Evolutionary conservation across 1,139 yeast genomes (phyloP), one percentile per base, ranked within the genome.

Genomic region (Yamadazyma conglobata): DNA sequence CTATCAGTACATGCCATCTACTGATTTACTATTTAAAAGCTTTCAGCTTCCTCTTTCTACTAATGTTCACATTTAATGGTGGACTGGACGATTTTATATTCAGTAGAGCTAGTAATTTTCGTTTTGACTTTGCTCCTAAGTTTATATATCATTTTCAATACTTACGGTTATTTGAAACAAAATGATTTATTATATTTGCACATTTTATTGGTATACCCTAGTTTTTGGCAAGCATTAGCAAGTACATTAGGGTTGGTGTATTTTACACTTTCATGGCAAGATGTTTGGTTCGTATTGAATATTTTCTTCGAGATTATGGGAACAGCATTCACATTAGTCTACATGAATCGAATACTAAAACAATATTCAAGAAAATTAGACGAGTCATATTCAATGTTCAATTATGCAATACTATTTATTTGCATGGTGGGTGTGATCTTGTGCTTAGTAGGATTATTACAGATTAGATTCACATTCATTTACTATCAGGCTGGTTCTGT

Each of bases 261-360:
- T 26, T 32, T 32, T 15, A 37, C 40, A 10, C 23, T 27, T 27
- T 15, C 30, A 5, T 36, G 38, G 39, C 21, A 17, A 12, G 37
- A 37, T 27, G 43, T 32, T n/a, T 40, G 44, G 42, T 38, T 37
- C 29, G 32, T 36, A 2, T 24, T 40, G 15, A 37, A 40, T 24
- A 32, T 34, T n/a, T 40, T 31, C 19, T 40, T 40, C 21, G 44
- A 40, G 31, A 21, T 40, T 7, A 16, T 40, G 19, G 44, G 42
- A 2, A 33, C 40, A 8, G 34, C 33, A 2, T 35, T 35, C 24
- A 34, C 42, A 3, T 27, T 35, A 18, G 38, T 32, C 6, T 39
- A 37, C 22, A 20, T 39, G 24, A 31, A 38, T 16, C 17, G 38
- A 8, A 24, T 33, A 8, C 16, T 30, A 14, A 38, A 40, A 17